Conservation (phyloP, 2,329 filamentous ascomycete species). For the Beauveria australis region DNA sequence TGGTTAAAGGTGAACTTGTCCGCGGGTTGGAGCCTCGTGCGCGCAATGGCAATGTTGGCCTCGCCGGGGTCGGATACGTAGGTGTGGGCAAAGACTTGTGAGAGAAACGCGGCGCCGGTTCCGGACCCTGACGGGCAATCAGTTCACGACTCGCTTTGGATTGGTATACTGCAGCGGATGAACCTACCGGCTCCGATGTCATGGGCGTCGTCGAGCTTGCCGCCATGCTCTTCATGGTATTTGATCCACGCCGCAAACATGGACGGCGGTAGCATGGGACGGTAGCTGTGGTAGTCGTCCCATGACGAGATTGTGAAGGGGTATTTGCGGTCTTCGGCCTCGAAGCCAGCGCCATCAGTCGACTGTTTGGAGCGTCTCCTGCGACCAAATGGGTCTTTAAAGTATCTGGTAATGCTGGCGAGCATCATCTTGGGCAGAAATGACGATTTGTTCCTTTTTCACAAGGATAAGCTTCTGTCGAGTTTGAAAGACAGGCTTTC, state of each 20-base stretch:
- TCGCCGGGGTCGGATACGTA: slow-evolving; percentile 11
- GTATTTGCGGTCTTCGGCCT: slow-evolving; percentile 5
- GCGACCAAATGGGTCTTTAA: neutral
- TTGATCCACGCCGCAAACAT: slow-evolving; percentile 10
- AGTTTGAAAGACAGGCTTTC: too few species aligned
- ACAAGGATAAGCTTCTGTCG: too few species aligned
- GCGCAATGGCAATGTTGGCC: slow-evolving; percentile 7
- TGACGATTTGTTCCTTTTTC: too few species aligned
- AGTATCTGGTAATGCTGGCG: neutral
- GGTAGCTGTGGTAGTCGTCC: slow-evolving; percentile 5
- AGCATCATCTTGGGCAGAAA: neutral
- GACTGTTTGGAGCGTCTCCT: neutral
- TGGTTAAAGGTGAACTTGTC: neutral
- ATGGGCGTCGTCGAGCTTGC: slow-evolving; percentile 4
- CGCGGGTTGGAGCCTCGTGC: neutral
- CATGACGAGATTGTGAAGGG: slow-evolving; percentile 9
- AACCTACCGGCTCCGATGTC: slow-evolving; percentile 8
- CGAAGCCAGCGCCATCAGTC: neutral
- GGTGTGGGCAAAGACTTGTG: slow-evolving; percentile 5
- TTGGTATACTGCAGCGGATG: neutral
- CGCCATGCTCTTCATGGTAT: slow-evolving; percentile 3
- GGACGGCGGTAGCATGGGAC: slow-evolving; percentile 5
- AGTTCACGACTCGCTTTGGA: neutral
- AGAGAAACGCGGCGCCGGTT: slow-evolving; percentile 5
- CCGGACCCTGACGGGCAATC: neutral